Conservation (phyloP, 495 filamentous ascomycete species). For the Physcia stellaris region DNA sequence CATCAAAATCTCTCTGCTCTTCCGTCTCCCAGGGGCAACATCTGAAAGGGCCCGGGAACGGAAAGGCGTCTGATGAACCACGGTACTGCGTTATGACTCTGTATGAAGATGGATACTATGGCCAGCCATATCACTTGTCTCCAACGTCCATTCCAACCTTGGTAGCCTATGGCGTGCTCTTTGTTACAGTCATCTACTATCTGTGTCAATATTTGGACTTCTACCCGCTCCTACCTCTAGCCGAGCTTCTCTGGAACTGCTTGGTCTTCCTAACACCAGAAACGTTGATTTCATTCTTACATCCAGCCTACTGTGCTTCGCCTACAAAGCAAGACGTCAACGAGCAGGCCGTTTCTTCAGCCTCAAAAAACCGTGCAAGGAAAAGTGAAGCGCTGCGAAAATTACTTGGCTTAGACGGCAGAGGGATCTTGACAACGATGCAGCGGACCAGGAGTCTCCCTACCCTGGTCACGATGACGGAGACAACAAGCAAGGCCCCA, state of each 20-base stretch:
- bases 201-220: conserved; percentile 21
- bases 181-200: conserved; percentile 19
- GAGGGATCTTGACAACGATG: conserved; percentile 36
- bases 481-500: conserved; percentile 34
- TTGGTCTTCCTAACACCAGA: conserved; percentile 48
- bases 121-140: no score
- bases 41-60: no score
- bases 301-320: conserved; percentile 17
- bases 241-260: conserved; percentile 46
- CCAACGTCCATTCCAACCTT: no score
- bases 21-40: no score
- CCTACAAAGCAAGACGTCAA: conserved; percentile 9
- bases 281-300: conserved; percentile 43
- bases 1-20: no score
- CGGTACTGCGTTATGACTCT: no score
- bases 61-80: no score
- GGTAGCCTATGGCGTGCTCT: background rate
- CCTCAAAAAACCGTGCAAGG: conserved; percentile 28
- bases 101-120: no score
- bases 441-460: conserved; percentile 29
- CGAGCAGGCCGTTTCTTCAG: conserved; percentile 13
- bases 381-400: conserved; percentile 59
- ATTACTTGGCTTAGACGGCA: conserved; percentile 50
- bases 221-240: conserved; percentile 17
- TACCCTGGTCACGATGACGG: conserved; percentile 26